A percentile compares a stretch with the other conserved stretches of the same genome.
Evolutionary conservation across 1,284 basidiomycete genomes (phyloP).

Genomic region (Ustilago vetiveriae): DNA sequence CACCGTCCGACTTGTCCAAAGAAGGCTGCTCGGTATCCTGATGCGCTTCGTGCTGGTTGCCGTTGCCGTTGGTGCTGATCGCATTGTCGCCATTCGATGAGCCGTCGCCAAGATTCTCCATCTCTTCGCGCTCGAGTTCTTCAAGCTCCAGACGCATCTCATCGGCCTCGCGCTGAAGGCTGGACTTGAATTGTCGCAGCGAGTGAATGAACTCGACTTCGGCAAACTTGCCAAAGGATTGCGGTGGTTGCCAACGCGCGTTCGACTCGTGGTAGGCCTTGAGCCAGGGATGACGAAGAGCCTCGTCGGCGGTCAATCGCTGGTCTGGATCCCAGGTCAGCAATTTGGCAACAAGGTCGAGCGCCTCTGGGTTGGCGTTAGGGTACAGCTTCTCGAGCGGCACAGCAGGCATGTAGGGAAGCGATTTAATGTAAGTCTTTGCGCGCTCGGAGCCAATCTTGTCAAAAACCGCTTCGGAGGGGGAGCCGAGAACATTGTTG

Average conservation of each 20-base stretch:
- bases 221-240: slow-evolving; percentile 57
- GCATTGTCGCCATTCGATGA: neutral
- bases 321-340: slow-evolving; percentile 64
- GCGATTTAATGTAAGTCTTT: slow-evolving; percentile 59
- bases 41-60: slow-evolving; percentile 7
- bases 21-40: neutral
- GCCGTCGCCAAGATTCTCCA: slow-evolving; percentile 26
- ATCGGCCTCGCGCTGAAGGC: slow-evolving; percentile 59
- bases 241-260: slow-evolving; percentile 52
- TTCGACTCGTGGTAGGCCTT: slow-evolving; percentile 61
- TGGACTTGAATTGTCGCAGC: slow-evolving; percentile 56
- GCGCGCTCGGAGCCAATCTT: slow-evolving; percentile 63
- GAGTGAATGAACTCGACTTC: slow-evolving; percentile 63
- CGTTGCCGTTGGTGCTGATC: slow-evolving; percentile 8
- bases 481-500: slow-evolving; percentile 63
- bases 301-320: slow-evolving; percentile 61
- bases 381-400: slow-evolving; percentile 56
- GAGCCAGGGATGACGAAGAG: slow-evolving; percentile 64
- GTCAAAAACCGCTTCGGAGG: slow-evolving; percentile 50
- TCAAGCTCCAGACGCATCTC: slow-evolving; percentile 56
- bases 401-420: slow-evolving; percentile 51
- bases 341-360: slow-evolving; percentile 60
- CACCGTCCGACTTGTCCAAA: slow-evolving; percentile 2
- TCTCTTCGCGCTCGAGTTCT: slow-evolving; percentile 48
- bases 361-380: slow-evolving; percentile 50